Conservation (phyloP, 2,329 filamentous ascomycete species). For the Mycosphaerella sp. region DNA sequence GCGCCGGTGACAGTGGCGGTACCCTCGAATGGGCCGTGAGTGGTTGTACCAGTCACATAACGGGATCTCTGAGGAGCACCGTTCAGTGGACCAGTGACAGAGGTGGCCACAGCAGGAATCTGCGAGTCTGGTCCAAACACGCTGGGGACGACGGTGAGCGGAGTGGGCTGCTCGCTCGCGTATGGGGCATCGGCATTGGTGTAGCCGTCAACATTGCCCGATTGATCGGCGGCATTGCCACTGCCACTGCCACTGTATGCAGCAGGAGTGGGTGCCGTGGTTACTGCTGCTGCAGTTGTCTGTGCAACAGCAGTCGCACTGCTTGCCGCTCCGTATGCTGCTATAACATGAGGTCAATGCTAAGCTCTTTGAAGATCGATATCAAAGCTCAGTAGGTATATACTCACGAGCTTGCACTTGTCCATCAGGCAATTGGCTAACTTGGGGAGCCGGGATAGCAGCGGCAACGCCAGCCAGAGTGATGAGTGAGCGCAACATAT, state of each 20-base stretch:
- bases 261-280: neutral
- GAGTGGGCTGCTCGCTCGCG: slow-evolving; percentile 31
- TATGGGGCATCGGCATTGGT: slow-evolving; percentile 41
- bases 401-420: neutral
- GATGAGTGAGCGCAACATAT: slow-evolving; percentile 11
- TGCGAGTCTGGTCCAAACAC: slow-evolving; percentile 42
- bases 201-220: slow-evolving; percentile 38
- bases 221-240: slow-evolving; percentile 22
- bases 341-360: neutral
- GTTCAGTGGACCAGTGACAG: slow-evolving; percentile 30
- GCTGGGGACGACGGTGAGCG: slow-evolving; percentile 34
- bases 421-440: neutral
- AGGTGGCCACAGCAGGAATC: slow-evolving; percentile 35
- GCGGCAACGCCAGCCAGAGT: slow-evolving; percentile 11
- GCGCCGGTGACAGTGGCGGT: slow-evolving; percentile 65
- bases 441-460: slow-evolving; percentile 13
- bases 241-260: neutral
- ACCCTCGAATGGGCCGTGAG: slow-evolving; percentile 63
- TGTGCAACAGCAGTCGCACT: neutral
- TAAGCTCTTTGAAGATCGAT: neutral
- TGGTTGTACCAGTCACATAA: slow-evolving; percentile 53
- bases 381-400: neutral
- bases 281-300: neutral
- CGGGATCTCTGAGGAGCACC: slow-evolving; percentile 43
- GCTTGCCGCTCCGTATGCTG: neutral